Percentiles rank a stretch among this genome's conserved stretches.
Conservation (phyloP, 2,329 filamentous ascomycete genomes). For the Camptophora hylomeconis region DNA sequence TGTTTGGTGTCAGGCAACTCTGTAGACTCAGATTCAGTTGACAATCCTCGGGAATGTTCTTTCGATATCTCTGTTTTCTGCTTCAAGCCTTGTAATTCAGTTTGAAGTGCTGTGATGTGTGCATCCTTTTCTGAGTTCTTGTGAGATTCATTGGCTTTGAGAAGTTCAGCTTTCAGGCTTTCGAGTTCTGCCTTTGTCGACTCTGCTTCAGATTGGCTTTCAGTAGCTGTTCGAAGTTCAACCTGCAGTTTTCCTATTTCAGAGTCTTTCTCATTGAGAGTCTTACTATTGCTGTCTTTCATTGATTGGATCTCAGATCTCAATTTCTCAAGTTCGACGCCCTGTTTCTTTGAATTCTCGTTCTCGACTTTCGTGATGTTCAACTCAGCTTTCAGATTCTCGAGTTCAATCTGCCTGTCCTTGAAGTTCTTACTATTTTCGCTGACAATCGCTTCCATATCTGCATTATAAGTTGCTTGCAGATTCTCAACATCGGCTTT, state of each 20-base stretch:
- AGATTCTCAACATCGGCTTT: conserved; percentile 7
- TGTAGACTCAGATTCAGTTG: background rate
- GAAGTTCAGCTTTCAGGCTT: conserved; percentile 8
- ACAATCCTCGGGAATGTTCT: too few species aligned
- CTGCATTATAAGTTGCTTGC: background rate
- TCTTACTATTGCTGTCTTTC: background rate
- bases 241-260: conserved; percentile 5
- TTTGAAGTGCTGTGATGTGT: conserved; percentile 2
- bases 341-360: too few species aligned
- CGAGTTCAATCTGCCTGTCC: background rate
- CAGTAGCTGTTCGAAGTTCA: conserved; percentile 7
- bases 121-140: conserved; percentile 5
- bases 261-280: conserved; percentile 2
- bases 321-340: conserved; percentile 4
- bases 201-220: conserved; percentile 5
- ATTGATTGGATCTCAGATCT: conserved; percentile 7
- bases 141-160: too few species aligned
- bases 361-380: too few species aligned
- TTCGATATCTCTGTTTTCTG: conserved; percentile 1
- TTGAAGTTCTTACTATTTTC: background rate
- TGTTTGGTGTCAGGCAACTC: conserved; percentile 1
- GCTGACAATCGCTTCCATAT: background rate
- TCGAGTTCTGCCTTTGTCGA: conserved; percentile 9
- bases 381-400: conserved; percentile 2
- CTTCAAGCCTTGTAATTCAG: background rate